A percentile compares a stretch with the other conserved stretches of the same genome.
Conservation (phyloP, 2,329 filamentous ascomycete species). For the Byssothecium circinans region DNA sequence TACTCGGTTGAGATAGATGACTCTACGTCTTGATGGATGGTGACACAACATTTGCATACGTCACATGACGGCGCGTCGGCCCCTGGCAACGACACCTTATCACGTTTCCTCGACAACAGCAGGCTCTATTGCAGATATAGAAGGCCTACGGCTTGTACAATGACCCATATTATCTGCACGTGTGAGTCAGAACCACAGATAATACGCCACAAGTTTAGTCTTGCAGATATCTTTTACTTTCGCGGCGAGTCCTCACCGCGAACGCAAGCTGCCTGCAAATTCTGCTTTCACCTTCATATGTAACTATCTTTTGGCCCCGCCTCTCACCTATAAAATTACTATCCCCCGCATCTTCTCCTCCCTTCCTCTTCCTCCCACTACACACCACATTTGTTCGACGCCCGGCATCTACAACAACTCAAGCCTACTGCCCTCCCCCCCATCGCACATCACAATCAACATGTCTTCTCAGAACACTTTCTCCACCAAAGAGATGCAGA, state of each 20-base stretch:
- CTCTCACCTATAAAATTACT: neutral
- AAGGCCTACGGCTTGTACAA: neutral
- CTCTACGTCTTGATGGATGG: too few species aligned
- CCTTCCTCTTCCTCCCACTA: conserved; percentile 4
- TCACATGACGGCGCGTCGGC: conserved; percentile 2
- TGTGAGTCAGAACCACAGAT: neutral
- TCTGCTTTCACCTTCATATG: neutral
- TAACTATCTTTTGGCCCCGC: neutral
- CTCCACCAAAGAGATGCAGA: conserved; percentile 31
- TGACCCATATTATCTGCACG: neutral
- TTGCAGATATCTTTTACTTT: conserved; percentile 6
- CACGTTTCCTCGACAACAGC: neutral
- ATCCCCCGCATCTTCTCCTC: conserved; percentile 3
- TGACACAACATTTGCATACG: neutral
- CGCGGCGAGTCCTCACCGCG: conserved; percentile 10
- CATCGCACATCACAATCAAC: conserved; percentile 1
- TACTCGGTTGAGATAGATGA: neutral
- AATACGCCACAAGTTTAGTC: neutral
- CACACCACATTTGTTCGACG: conserved; percentile 3
- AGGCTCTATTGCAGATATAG: neutral
- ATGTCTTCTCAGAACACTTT: conserved; percentile 15
- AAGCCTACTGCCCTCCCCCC: neutral
- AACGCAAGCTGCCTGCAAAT: neutral
- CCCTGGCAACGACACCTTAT: neutral
- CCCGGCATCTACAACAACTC: too few species aligned